Conservation (phyloP, 2,329 filamentous ascomycete genomes). For the Penicillium sumatraense region DNA sequence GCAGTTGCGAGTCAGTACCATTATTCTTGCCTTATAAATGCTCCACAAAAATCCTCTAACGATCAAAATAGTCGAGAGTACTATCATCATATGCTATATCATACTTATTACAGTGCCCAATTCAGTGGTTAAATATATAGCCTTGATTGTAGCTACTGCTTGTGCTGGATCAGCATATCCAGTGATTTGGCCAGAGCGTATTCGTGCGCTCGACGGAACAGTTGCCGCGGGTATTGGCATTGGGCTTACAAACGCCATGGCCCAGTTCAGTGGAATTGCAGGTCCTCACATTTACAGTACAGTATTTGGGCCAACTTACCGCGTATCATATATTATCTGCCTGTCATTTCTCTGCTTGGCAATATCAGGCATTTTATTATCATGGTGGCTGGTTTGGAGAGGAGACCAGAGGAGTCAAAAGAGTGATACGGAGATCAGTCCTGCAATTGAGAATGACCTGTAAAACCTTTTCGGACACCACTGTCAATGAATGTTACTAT, state of each 20-base stretch:
- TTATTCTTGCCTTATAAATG: not conserved
- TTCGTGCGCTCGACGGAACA: slow-evolving; percentile 47
- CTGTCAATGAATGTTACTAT: too few relatives aligned
- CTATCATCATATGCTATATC: slow-evolving; percentile 47
- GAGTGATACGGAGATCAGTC: not conserved
- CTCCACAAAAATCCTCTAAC: slow-evolving; percentile 10
- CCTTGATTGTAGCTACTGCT: slow-evolving; percentile 39
- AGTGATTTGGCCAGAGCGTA: slow-evolving; percentile 52
- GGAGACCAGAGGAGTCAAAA: slow-evolving; percentile 19
- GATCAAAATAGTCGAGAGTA: slow-evolving; percentile 33
- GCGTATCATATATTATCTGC: slow-evolving; percentile 43
- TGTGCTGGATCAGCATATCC: slow-evolving; percentile 49
- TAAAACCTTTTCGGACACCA: too few relatives aligned
- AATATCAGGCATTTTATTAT: slow-evolving; percentile 31
- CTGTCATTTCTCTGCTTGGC: slow-evolving; percentile 35
- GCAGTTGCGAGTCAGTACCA: slow-evolving; percentile 42
- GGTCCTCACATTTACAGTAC: slow-evolving; percentile 49
- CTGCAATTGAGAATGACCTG: not conserved
- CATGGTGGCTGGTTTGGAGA: slow-evolving; percentile 32
- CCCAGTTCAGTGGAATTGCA: slow-evolving; percentile 49
- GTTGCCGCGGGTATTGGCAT: slow-evolving; percentile 48
- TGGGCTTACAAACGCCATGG: slow-evolving; percentile 49
- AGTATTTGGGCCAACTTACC: slow-evolving; percentile 46
- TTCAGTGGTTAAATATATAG: slow-evolving; percentile 42
- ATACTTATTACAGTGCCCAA: slow-evolving; percentile 42